Percentiles rank a stretch among this genome's conserved stretches.
Evolutionary conservation across 2,329 filamentous ascomycete genomes (phyloP).

Genomic region (Epicoccum sorghinum): DNA sequence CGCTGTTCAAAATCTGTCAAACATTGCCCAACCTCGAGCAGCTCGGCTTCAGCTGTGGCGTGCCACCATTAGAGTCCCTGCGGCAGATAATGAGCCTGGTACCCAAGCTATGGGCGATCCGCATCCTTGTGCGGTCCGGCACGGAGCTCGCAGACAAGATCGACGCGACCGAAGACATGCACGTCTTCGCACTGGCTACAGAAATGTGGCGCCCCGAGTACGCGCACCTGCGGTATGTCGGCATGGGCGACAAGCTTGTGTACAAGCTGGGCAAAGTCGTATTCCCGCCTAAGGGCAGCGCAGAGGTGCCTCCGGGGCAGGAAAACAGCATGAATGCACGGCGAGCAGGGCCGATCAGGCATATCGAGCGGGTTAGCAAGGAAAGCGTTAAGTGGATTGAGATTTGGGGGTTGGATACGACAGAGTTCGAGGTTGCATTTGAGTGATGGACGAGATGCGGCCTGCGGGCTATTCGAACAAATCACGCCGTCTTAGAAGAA

Average conservation of each 20-base stretch:
- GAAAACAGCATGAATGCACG: conserved; percentile 36
- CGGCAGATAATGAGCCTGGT: conserved; percentile 45
- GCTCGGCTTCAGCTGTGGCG: conserved; percentile 61
- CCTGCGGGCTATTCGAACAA: too few relatives aligned
- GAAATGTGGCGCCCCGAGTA: conserved; percentile 46
- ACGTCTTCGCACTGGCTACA: conserved; percentile 40
- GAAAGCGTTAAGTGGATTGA: conserved; percentile 51
- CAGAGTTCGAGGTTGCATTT: conserved; percentile 40
- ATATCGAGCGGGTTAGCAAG: conserved; percentile 39
- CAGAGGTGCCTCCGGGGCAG: conserved; percentile 10
- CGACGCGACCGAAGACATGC: conserved; percentile 37
- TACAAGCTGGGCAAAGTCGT: conserved; percentile 47
- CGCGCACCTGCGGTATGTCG: conserved; percentile 46
- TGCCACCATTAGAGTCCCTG: conserved; percentile 54
- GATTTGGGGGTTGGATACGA: conserved; percentile 54
- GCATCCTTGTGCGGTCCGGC: conserved; percentile 45
- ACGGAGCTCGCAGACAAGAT: conserved; percentile 35
- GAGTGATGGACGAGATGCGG: neutral
- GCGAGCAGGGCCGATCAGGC: conserved; percentile 35
- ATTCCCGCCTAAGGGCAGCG: conserved; percentile 26
- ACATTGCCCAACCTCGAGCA: conserved; percentile 65
- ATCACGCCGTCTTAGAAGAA: too few relatives aligned
- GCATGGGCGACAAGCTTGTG: conserved; percentile 45
- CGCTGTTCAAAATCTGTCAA: conserved; percentile 59
- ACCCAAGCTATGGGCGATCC: conserved; percentile 49